A percentile compares a stretch with the other conserved stretches of the same genome.
These are phyloP conservation scores for Kluyveromyces lactis DNA, from an alignment of 805 yeast species.

Conservation along the genomic window DNA sequence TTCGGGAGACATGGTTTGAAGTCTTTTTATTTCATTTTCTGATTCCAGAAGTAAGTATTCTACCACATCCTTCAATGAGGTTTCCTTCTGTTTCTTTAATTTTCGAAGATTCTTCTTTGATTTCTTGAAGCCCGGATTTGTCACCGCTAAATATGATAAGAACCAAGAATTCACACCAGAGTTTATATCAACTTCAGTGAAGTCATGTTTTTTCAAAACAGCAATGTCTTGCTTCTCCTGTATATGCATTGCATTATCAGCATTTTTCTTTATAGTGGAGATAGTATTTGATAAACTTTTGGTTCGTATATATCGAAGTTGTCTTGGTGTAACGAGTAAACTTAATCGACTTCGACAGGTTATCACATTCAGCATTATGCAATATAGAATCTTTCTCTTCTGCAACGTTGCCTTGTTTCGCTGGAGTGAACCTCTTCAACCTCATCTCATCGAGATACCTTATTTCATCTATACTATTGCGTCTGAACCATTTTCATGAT, in stretches of 20 bases:
- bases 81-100: constrained; percentile 5
- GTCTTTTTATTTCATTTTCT: constrained; percentile 11
- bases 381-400: too few species aligned
- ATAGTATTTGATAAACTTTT: neutral
- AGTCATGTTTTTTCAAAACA: constrained; percentile 8
- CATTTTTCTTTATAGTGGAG: neutral
- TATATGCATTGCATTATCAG: neutral
- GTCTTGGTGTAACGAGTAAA: neutral
- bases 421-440: too few species aligned
- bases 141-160: constrained; percentile 17
- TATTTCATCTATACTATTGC: too few species aligned
- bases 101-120: constrained; percentile 13
- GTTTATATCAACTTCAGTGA: constrained; percentile 10
- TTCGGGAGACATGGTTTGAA: constrained; percentile 11
- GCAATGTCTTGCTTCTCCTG: neutral
- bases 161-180: constrained; percentile 12
- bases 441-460: too few species aligned
- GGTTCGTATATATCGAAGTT: neutral
- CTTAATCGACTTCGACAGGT: too few species aligned
- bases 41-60: constrained; percentile 18
- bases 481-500: too few species aligned
- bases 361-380: too few species aligned
- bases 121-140: constrained; percentile 19
- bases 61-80: constrained; percentile 12
- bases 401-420: too few species aligned